Conservation (phyloP, 257 asterid species). For the Marsdenia floribunda region DNA sequence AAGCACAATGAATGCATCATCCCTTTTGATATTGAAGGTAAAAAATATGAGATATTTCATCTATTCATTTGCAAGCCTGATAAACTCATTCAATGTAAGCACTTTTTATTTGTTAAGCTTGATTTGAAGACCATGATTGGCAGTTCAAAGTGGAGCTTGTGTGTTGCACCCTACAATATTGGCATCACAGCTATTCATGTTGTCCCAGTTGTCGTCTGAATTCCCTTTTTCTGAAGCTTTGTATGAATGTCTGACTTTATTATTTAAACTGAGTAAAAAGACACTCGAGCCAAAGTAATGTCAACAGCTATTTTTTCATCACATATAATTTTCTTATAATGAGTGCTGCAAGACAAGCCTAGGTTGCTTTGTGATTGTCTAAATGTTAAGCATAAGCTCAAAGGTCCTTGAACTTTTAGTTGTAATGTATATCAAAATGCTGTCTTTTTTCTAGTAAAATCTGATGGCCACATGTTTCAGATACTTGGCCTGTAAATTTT, state of each 20-base stretch:
- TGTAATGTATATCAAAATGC: neutral
- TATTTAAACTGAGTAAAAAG: neutral
- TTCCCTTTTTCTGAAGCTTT: neutral
- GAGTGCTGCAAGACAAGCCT: neutral
- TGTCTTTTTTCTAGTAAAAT: neutral
- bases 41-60: neutral
- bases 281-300: neutral
- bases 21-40: neutral
- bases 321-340: neutral
- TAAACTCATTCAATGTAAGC: neutral
- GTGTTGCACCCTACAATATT: neutral
- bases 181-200: neutral
- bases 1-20: neutral
- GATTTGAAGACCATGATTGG: neutral
- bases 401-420: neutral
- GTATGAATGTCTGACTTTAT: neutral
- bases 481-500: neutral
- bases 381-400: neutral
- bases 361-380: neutral
- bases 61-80: neutral
- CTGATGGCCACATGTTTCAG: neutral
- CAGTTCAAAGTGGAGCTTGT: neutral
- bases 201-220: neutral
- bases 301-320: neutral
- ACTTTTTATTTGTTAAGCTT: neutral